Conservation (phyloP, 2,329 filamentous ascomycete species). For the Cercospora janseana region DNA sequence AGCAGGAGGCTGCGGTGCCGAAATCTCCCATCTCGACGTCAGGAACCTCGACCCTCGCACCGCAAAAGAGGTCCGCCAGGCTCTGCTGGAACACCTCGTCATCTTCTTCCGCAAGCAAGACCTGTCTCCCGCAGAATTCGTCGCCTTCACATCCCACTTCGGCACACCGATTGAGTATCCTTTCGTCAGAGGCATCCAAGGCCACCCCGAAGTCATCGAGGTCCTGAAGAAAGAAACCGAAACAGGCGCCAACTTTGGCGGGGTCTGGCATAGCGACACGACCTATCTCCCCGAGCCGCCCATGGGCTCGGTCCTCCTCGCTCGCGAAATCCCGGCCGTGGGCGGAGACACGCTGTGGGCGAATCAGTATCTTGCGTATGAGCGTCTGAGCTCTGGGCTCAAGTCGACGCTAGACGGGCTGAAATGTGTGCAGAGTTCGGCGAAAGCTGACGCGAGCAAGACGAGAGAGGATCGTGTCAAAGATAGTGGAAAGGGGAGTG, state of each 20-base stretch:
- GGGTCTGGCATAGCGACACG: conserved; percentile 31
- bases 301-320: conserved; percentile 27
- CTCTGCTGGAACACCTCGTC: conserved; percentile 72
- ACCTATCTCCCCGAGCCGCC: conserved; percentile 28
- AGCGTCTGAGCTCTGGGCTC: conserved; percentile 74
- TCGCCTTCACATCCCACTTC: conserved; percentile 71
- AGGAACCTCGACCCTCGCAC: conserved; percentile 62
- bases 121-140: conserved; percentile 64
- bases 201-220: conserved; percentile 28
- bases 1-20: conserved; percentile 58
- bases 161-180: conserved; percentile 61
- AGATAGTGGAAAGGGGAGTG: conserved; percentile 68
- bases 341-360: conserved; percentile 84
- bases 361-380: conserved; percentile 76
- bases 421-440: conserved; percentile 68
- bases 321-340: conserved; percentile 23
- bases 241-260: conserved; percentile 28
- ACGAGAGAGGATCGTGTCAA: conserved; percentile 46
- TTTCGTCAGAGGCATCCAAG: conserved; percentile 29
- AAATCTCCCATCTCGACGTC: conserved; percentile 68
- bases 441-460: conserved; percentile 51
- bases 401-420: conserved; percentile 67
- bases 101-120: conserved; percentile 74
- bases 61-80: conserved; percentile 70
- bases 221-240: conserved; percentile 29